Percentiles rank a stretch among this genome's conserved stretches.
These are phyloP conservation scores for Fraxinus americana DNA, from an alignment of 257 asterid genomes.

Conservation along the genomic window DNA sequence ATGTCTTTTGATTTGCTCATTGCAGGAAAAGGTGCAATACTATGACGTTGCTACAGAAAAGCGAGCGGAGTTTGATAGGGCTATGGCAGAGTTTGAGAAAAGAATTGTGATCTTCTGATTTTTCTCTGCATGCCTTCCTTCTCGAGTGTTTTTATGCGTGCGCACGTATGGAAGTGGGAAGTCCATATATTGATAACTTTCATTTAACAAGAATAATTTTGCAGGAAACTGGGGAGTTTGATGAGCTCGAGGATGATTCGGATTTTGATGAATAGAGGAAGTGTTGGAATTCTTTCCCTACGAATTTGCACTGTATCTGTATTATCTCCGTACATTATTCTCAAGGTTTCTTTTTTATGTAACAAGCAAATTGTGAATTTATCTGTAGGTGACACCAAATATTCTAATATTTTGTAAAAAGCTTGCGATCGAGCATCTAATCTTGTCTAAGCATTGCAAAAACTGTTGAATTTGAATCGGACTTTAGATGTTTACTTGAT, in stretches of 20 bases:
- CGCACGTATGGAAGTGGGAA: not conserved
- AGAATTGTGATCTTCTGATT: constrained; percentile 64
- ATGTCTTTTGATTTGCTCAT: constrained; percentile 22
- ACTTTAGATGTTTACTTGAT: not conserved
- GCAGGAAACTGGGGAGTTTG: constrained; percentile 82
- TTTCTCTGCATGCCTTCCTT: not conserved
- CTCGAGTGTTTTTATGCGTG: not conserved
- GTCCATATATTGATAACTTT: not conserved
- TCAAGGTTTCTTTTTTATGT: not conserved
- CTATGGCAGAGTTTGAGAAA: constrained; percentile 65
- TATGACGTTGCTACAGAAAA: constrained; percentile 91
- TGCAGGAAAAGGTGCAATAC: constrained; percentile 82
- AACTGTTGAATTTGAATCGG: not conserved
- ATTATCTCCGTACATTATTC: not conserved
- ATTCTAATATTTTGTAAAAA: not conserved
- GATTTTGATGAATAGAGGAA: constrained; percentile 51
- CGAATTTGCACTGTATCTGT: not conserved
- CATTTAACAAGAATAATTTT: constrained; percentile 18
- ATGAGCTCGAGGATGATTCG: constrained; percentile 59
- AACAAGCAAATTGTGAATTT: not conserved
- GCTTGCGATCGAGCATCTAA: not conserved
- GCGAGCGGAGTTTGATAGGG: constrained; percentile 84
- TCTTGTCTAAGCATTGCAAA: not conserved
- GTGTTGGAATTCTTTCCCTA: not conserved
- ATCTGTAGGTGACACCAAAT: not conserved